These are phyloP conservation scores for Chalara sp. DNA, from an alignment of 2,329 filamentous ascomycete genomes.

Conservation along the genomic window DNA sequence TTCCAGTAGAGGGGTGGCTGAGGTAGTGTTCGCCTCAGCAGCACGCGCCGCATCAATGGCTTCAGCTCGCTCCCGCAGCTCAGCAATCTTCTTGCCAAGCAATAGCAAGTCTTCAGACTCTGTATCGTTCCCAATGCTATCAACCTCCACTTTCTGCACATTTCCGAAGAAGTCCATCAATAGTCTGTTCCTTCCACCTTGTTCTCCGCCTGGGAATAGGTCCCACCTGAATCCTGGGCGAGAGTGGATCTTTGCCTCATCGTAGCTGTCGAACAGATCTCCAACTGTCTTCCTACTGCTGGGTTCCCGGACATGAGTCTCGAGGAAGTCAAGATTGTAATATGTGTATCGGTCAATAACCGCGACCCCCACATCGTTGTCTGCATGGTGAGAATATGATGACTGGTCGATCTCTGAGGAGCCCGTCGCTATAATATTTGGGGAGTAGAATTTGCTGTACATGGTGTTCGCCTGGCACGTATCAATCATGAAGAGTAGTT, in stretches of 20 bases:
- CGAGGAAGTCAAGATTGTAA: slow-evolving; percentile 95
- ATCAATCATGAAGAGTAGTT: slow-evolving; percentile 99
- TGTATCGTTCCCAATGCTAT: slow-evolving; percentile 40
- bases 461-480: slow-evolving; percentile 99
- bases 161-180: slow-evolving; percentile 98
- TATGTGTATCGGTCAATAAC: slow-evolving; percentile 99
- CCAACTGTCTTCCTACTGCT: slow-evolving; percentile 85
- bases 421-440: slow-evolving; percentile 97
- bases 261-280: slow-evolving; percentile 93
- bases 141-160: slow-evolving; percentile 92
- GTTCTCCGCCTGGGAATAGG: slow-evolving; percentile 80
- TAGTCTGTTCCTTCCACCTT: slow-evolving; percentile 68
- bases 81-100: slow-evolving; percentile 62
- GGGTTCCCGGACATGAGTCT: slow-evolving; percentile 79
- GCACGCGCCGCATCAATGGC: slow-evolving; percentile 17
- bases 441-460: slow-evolving; percentile 97
- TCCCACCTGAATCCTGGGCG: slow-evolving; percentile 91
- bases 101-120: slow-evolving; percentile 65
- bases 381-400: slow-evolving; percentile 94
- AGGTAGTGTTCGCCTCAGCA: slow-evolving; percentile 18
- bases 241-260: slow-evolving; percentile 89
- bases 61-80: slow-evolving; percentile 35
- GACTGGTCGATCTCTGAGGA: slow-evolving; percentile 93
- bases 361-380: slow-evolving; percentile 95
- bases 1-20: slow-evolving; percentile 10